These are phyloP conservation scores for Lepidium africanum DNA, from an alignment of 345 rosid genomes.

Conservation along the genomic window DNA sequence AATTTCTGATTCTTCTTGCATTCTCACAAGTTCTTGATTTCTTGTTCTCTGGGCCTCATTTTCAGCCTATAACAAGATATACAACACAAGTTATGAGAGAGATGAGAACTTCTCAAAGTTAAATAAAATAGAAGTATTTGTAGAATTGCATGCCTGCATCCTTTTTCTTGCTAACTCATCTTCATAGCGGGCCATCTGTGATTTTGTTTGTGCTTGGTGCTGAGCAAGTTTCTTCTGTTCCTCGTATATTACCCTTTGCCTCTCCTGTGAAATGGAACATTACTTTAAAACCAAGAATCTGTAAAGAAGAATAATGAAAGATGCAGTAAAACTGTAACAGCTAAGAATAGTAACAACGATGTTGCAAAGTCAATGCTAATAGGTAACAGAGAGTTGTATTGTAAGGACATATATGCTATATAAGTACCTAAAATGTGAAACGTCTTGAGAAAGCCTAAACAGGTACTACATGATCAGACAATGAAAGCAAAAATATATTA, in stretches of 20 bases:
- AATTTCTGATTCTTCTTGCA: slow-evolving; percentile 84
- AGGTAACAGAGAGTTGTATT: not conserved
- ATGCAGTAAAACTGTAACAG: not conserved
- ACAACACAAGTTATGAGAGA: slow-evolving; percentile 1
- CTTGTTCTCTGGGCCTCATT: slow-evolving; percentile 83
- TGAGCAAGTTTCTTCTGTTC: slow-evolving; percentile 90
- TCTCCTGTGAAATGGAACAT: slow-evolving; percentile 51
- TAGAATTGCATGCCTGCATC: slow-evolving; percentile 67
- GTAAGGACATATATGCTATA: not conserved
- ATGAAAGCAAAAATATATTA: not conserved
- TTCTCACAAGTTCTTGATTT: slow-evolving; percentile 90
- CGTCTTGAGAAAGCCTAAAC: not conserved
- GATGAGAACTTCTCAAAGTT: not conserved
- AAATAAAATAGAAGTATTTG: not conserved
- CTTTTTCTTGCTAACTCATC: slow-evolving; percentile 93
- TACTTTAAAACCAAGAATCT: not conserved
- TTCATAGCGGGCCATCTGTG: slow-evolving; percentile 93
- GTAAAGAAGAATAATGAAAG: not conserved
- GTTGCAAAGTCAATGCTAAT: not conserved
- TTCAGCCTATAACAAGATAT: slow-evolving; percentile 54
- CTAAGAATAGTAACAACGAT: not conserved
- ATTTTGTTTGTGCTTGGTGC: slow-evolving; percentile 85
- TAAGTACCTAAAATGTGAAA: not conserved
- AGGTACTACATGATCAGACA: not conserved
- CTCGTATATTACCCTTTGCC: slow-evolving; percentile 76